Percentiles rank a stretch among this genome's conserved stretches.
Conservation (phyloP, 208 protist genomes). For the Porcisia hertigi region DNA sequence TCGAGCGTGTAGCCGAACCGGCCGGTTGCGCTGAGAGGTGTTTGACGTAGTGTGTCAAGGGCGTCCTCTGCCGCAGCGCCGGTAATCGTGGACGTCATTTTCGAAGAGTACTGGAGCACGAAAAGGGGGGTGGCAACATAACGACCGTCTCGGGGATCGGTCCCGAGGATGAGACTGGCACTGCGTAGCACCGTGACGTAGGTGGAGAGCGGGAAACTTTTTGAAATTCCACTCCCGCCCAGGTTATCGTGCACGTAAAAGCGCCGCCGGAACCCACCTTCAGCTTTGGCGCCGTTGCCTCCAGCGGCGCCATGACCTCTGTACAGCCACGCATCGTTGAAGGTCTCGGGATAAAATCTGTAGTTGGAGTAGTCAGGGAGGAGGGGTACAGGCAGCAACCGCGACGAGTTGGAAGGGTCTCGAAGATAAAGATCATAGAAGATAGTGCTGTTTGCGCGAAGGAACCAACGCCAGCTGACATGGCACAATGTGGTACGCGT, state of each 20-base stretch:
- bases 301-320: constrained; percentile 10
- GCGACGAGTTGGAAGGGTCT: constrained; percentile 48
- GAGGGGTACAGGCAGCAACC: constrained; percentile 67
- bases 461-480: constrained; percentile 46
- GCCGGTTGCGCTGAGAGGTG: constrained; percentile 20
- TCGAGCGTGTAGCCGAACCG: constrained; percentile 20
- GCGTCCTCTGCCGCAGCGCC: constrained; percentile 1
- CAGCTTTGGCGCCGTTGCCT: constrained; percentile 3
- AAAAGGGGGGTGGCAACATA: constrained; percentile 41
- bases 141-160: constrained; percentile 5
- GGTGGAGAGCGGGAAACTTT: neutral
- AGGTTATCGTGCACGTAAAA: constrained; percentile 82
- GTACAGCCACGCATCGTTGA: constrained; percentile 45
- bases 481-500: constrained; percentile 41
- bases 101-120: constrained; percentile 61
- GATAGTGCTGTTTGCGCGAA: constrained; percentile 29
- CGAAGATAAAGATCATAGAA: constrained; percentile 82
- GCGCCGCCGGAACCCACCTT: constrained; percentile 43
- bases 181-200: constrained; percentile 42
- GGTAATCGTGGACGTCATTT: constrained; percentile 25
- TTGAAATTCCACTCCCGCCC: constrained; percentile 11
- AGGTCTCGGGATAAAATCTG: constrained; percentile 30
- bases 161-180: constrained; percentile 36
- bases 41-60: constrained; percentile 9
- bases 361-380: constrained; percentile 57